These are phyloP conservation scores for Candida piceae DNA, from an alignment of 805 yeast species.

Conservation along the genomic window DNA sequence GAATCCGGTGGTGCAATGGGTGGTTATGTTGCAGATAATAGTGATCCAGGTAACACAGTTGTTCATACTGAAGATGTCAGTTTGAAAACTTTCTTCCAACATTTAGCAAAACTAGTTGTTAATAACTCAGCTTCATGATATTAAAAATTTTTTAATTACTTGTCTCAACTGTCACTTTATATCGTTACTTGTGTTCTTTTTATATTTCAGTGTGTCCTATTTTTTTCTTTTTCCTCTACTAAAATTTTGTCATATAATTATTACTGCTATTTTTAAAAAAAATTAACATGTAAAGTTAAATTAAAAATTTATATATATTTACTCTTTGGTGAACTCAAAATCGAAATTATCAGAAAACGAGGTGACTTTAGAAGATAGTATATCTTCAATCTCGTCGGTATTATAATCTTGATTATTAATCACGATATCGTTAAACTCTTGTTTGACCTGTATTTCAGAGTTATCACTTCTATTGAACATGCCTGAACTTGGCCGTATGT, in stretches of 20 bases:
- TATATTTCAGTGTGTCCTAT: not conserved
- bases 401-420: no score
- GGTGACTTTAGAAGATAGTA: not conserved
- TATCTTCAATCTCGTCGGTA: no score
- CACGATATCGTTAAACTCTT: no score
- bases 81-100: slow-evolving; percentile 91
- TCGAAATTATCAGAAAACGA: not conserved
- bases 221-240: not conserved
- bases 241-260: no score
- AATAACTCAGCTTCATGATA: slow-evolving; percentile 24
- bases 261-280: no score
- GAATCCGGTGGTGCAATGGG: slow-evolving; percentile 42
- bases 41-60: slow-evolving; percentile 51
- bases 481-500: no score
- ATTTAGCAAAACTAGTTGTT: slow-evolving; percentile 87
- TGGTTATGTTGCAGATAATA: slow-evolving; percentile 37
- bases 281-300: no score
- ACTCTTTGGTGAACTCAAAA: not conserved
- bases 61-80: slow-evolving; percentile 96
- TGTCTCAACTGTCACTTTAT: no score
- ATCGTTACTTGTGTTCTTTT: no score
- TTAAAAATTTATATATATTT: no score
- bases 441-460: no score
- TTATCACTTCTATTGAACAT: no score
- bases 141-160: not conserved